phyloP scores from a whole-genome alignment of 225 moss, liverwort and hornwort genomes.

The Lunularia cruciata region DNA sequence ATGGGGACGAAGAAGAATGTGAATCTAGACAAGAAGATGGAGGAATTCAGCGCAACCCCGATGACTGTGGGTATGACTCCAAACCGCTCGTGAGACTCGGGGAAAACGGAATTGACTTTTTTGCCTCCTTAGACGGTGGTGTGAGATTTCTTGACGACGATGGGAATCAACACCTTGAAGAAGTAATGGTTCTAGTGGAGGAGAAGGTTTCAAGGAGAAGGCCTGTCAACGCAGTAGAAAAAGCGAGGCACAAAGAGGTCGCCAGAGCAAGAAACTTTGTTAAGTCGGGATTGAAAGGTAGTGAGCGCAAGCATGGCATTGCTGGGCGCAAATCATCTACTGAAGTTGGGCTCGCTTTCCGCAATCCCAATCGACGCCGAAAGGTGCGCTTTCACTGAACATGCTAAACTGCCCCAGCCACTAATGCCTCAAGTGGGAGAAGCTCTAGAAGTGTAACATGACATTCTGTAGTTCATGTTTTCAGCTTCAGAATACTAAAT shows the following conservation, averaged over 20 bases:
- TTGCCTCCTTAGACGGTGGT: conserved; percentile 5
- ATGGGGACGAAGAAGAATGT: not conserved
- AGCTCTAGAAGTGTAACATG: too few species aligned
- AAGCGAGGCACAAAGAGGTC: conserved; percentile 64
- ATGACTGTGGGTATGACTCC: conserved; percentile 28
- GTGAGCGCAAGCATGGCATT: conserved; percentile 27
- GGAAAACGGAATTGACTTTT: conserved; percentile 14
- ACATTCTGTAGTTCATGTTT: too few species aligned
- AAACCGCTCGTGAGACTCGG: conserved; percentile 28
- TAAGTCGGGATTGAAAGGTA: conserved; percentile 21
- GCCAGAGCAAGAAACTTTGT: conserved; percentile 15
- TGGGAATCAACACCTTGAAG: conserved; percentile 2
- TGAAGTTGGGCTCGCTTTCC: conserved; percentile 61
- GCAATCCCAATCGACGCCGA: conserved; percentile 61
- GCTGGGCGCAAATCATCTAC: conserved; percentile 33
- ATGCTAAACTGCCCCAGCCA: too few species aligned
- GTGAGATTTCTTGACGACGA: conserved; percentile 17
- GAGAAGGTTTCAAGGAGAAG: conserved; percentile 32
- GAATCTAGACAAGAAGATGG: conserved; percentile 19
- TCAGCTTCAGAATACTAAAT: too few species aligned
- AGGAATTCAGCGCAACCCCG: conserved; percentile 25
- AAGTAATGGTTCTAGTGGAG: conserved; percentile 20
- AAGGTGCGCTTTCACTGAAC: conserved; percentile 43
- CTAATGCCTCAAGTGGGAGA: too few species aligned
- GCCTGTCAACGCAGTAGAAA: conserved; percentile 59